Conservation (phyloP, 441 rosid species). For the Gossypium schwendimanii region DNA sequence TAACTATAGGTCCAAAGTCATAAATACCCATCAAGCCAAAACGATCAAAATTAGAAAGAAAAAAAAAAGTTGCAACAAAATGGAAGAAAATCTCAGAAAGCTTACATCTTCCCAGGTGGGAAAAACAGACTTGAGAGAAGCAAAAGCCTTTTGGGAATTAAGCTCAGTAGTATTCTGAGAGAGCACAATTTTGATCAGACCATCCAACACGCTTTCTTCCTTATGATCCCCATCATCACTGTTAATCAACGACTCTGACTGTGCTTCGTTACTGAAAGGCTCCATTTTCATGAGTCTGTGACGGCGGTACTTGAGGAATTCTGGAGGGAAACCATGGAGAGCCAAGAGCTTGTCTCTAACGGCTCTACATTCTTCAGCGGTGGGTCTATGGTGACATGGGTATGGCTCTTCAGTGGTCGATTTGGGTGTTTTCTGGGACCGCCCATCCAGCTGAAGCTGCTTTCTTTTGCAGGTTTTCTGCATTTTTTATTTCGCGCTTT, state of each 20-base stretch:
- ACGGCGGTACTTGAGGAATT: constrained; percentile 54
- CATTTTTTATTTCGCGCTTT: constrained; percentile 22
- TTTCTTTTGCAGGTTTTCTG: constrained; percentile 45
- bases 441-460: constrained; percentile 23
- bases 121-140: constrained; percentile 56
- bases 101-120: constrained; percentile 70
- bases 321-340: constrained; percentile 65
- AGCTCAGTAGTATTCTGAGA: constrained; percentile 76
- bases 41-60: neutral
- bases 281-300: constrained; percentile 26
- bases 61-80: neutral
- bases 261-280: neutral
- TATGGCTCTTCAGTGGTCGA: constrained; percentile 33
- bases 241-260: constrained; percentile 19
- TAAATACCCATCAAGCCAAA: neutral
- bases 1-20: neutral
- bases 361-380: constrained; percentile 51
- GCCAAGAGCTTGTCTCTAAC: constrained; percentile 58
- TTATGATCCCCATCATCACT: constrained; percentile 10
- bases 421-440: constrained; percentile 19
- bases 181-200: constrained; percentile 58
- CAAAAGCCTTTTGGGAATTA: constrained; percentile 68
- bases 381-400: constrained; percentile 46
- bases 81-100: neutral
- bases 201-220: constrained; percentile 68